Conservation (phyloP, 139 green algal species). For the Protoeuglena noctilucae region DNA sequence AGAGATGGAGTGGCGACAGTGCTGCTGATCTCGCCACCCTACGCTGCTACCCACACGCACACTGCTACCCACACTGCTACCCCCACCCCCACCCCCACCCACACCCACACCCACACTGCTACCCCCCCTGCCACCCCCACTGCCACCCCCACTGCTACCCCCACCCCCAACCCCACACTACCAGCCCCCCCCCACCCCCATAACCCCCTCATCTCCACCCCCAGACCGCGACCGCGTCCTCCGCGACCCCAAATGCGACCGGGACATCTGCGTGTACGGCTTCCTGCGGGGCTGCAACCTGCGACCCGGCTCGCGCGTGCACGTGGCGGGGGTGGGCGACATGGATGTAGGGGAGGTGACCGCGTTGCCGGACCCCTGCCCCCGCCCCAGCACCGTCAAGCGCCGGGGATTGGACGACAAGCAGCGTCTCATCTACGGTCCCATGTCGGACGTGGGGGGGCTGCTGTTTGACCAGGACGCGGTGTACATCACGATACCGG, state of each 20-base stretch:
- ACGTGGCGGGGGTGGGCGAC: conserved; percentile 86
- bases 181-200: too few relatives aligned
- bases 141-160: too few relatives aligned
- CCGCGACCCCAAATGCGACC: conserved; percentile 65
- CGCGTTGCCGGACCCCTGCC: conserved; percentile 84
- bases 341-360: conserved; percentile 49
- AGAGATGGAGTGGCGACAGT: too few relatives aligned
- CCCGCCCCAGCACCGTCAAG: conserved; percentile 61
- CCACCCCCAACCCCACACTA: too few relatives aligned
- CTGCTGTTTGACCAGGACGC: conserved; percentile 94
- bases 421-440: conserved; percentile 84
- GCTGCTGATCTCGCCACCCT: too few relatives aligned
- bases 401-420: conserved; percentile 62
- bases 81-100: too few relatives aligned
- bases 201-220: too few relatives aligned
- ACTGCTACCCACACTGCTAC: too few relatives aligned
- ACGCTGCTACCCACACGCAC: too few relatives aligned
- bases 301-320: conserved; percentile 41
- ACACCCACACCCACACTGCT: too few relatives aligned
- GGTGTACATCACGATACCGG: conserved; percentile 91
- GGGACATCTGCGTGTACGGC: conserved; percentile 78
- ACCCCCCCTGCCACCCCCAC: too few relatives aligned
- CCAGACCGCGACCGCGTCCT: too few relatives aligned
- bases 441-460: conserved; percentile 87
- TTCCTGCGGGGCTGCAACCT: conserved; percentile 78